Conservation (phyloP, 768 basidiomycete genomes). For the Kondoa subrosea region DNA sequence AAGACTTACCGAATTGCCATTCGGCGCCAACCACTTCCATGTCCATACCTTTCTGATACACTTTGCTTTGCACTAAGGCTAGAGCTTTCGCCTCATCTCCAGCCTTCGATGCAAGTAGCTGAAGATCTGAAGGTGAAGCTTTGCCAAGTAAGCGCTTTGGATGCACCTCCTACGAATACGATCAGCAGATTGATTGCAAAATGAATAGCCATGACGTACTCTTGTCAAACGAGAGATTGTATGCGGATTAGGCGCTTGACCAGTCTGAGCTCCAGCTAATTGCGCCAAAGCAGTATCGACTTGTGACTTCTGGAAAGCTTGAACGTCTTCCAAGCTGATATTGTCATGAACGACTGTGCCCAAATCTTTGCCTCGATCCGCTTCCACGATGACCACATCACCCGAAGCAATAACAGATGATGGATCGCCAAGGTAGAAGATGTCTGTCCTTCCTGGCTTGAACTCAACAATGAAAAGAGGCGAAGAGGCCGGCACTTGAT, state of each 20-base stretch:
- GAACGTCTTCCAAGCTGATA: constrained; percentile 75
- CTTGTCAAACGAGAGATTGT: constrained; percentile 13
- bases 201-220: constrained; percentile 10
- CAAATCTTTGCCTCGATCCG: constrained; percentile 81
- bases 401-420: constrained; percentile 52
- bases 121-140: constrained; percentile 62
- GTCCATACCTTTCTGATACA: constrained; percentile 78
- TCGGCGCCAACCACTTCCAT: constrained; percentile 99
- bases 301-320: constrained; percentile 72
- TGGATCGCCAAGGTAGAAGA: constrained; percentile 73
- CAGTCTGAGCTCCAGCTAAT: constrained; percentile 16
- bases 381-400: constrained; percentile 90
- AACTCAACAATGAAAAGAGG: constrained; percentile 95
- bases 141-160: constrained; percentile 93
- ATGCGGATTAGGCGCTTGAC: neutral
- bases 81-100: constrained; percentile 86
- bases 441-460: constrained; percentile 86
- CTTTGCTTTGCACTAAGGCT: constrained; percentile 77
- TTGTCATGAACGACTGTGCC: constrained; percentile 73
- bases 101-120: constrained; percentile 63
- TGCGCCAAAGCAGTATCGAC: constrained; percentile 37
- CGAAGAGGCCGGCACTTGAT: constrained; percentile 29
- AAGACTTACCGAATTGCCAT: constrained; percentile 72
- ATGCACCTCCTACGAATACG: constrained; percentile 58
- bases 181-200: constrained; percentile 37